Evolutionary conservation across 2,329 filamentous ascomycete species (phyloP), one percentile per base, ranked within the genome.

Genomic region (Ceratocystis diversiconidia): DNA sequence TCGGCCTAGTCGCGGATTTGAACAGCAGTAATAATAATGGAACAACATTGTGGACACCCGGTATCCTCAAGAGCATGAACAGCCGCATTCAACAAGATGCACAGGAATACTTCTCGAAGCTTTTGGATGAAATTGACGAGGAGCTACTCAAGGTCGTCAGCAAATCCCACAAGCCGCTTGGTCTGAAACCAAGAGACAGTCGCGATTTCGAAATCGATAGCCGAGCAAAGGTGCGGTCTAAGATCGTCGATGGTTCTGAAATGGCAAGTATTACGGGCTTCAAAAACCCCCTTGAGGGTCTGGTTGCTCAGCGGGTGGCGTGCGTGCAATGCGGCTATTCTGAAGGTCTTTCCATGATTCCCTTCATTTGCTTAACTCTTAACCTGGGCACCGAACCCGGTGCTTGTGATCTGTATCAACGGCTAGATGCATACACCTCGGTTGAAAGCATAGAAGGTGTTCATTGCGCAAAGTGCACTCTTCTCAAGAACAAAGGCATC

Each of bases 81-180:
- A 96, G 89, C 36, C 95, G 89, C 84, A 89, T 95, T 70, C 94
- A 97, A 73, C 94, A 99, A 75, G 94, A 99, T 75, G 94, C 94
- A 4, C 94, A 97, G 73, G 94, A 99, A 74, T 99, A 97, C 74
- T 96, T 89, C 71, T 92, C 90, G 17, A 95, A 92, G 71, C 80
- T 99, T 15, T 75, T 96, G 61, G 90, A 92, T 70, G 86, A 92
- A 70, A 79, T 96, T 32, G 90, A 96, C 71, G 87, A 87, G 71
- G 90, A 95, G 72, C 79, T 90, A 50, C 77, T 79, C 22, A 81
- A 79, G 69, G 79, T 80, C 59, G 71, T 74, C 19, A 36, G 22
- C 43, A 41, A 36, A 25, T 25, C 66, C 25, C 44, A 62, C 30
- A 61, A 52, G 22, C 66, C 60, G 5, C 63, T 46, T 22, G 60